Evolutionary conservation across 805 yeast genomes (phyloP), one percentile per base, ranked within the genome.

Genomic region (Saccharomycopsis fermentans): DNA sequence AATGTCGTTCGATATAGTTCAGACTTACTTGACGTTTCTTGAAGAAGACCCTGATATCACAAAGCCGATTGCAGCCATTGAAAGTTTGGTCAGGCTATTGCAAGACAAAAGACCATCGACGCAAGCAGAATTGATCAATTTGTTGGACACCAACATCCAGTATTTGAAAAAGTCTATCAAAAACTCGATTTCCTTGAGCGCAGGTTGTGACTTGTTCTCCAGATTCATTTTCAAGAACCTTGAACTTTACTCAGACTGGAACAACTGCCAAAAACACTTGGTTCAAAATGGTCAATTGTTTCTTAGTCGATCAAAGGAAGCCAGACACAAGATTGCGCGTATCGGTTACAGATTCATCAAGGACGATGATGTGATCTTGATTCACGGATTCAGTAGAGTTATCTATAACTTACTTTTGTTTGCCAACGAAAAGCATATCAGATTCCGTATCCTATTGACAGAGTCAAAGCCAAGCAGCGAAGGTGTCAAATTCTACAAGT

Each of bases 1-100:
- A n/a, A 43, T 43, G 50, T 43, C 50, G 1, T 90, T 94, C 69
- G 96, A 91, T 70, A 90, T 94, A 65, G 90, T 85, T 52, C 77
- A 81, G 65, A 82, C 92, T 0, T 94, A 94, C 69, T 77, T 89
- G 59, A 80, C 81, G 68, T 90, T 89, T 70, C 76, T 94, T 62
- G 82, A 81, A 64, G 96, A 90, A 55, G 97, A 94, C 72, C 78
- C 88, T n/a, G 98, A 94, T 59, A 88, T 94, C 83, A 91, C 99
- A 5, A 94, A 91, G 97, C 99, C 99, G 1, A 89, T 94, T 36
- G 99, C 99, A 50, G 99, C 99, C 37, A 94, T 94, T 67, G 98
- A 94, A 74, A 83, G 96, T 12, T 76, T 94, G 52, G 96, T 94
- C 29, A 87, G 94, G 8, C 79, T 94, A 72, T 73, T 92, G 32